Base-by-base conservation (phyloP, 2,329 filamentous ascomycete genomes). In the Cladosporium sp. region DNA sequence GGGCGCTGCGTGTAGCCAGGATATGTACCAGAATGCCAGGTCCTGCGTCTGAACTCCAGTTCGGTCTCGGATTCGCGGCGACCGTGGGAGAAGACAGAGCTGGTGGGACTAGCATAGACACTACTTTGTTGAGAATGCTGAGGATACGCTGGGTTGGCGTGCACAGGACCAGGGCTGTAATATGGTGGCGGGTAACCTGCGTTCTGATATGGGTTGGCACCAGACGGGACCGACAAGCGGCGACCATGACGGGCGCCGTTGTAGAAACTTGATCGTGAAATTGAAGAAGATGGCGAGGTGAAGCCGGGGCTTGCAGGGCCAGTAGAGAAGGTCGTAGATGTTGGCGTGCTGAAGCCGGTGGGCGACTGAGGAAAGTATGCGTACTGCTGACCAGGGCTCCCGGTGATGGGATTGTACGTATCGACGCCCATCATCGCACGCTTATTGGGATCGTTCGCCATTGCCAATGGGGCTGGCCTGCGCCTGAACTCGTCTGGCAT, bases 11-110 rank as follows among this genome's bases (percentile, higher is more conserved):
- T 78, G 66, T 87, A 88, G 68, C 85, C 85, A 18, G 86, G 84
- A 66, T 83, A 82, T 13, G 88, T 90, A 67, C 92, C 91, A 0
- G 92, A 91, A 77, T 97, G 93, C 93, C 93, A 97, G 2, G 93
- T 97, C 62, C 93, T 86, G 67, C 93, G 84, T 69, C 93, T 88
- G 86, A 89, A 91, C 64, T 91, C 90, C 49, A 92, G 89, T 68
- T 96, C 92, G 0, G 85, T 80, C 23, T 83, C 81, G 60, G 91
- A 90, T 48, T 93, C 90, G 49, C 89, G 84, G 32, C 89, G 82
- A 5, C 86, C 84, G 78, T 87, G 89, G 8, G 83, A 82, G 36
- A 88, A 86, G 0, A 85, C 83, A 0, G 88, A 87, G 49, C 81
- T 84, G 0, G 88, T 90, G 5, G 92, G 92, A 83, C 80, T 91